Base-by-base conservation (phyloP, 1,139 yeast species). In the Geotrichum restrictum region DNA sequence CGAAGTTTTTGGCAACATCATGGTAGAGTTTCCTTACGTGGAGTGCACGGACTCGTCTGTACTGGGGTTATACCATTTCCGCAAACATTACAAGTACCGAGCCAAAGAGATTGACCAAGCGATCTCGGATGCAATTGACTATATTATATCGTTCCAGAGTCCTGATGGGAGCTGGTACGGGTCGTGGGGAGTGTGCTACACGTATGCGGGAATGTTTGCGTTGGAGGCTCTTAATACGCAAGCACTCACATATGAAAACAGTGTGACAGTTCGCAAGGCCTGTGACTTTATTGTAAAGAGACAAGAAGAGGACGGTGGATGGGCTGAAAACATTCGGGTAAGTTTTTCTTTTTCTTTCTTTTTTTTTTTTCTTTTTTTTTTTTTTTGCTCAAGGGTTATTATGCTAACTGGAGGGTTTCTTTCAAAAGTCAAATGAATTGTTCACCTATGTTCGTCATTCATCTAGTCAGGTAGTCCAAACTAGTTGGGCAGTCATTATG, bases 151-250 rank as follows among this genome's bases (percentile, higher is more conserved):
- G 3, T 78, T 79, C 1, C 98, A 94, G 68, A 74, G 76, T 44
- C 64, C 67, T 0, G 96, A 93, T 67, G 99, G 99, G 0, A 83
- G 96, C 8, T 94, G 98, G 98, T 94, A 91, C 67, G 99, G 99
- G 1, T 83, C 91, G 42, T 94, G 99, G 99, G 99, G 98, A 42
- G 85, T 94, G 10, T 94, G 99, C 65, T 89, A 79, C 66, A 88
- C 97, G 0, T 94, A 94, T 69, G 98, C 98, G 0, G 86, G 93
- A 1, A 94, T 94, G 98, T 94, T 94, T 78, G 98, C 99, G 0
- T 71, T 93, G 32, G 99, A 94, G 63, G 98, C 98, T 0, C 74
- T 93, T 50, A 74, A 80, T 39, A 79, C 94, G 2, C 84, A 85
- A 24, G 88, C 85, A 1, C 77, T 77, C 56, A 73, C 68, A 1